These are phyloP conservation scores for Naganishia vaughanmartiniae DNA, from an alignment of 768 basidiomycete genomes.

Conservation along the genomic window DNA sequence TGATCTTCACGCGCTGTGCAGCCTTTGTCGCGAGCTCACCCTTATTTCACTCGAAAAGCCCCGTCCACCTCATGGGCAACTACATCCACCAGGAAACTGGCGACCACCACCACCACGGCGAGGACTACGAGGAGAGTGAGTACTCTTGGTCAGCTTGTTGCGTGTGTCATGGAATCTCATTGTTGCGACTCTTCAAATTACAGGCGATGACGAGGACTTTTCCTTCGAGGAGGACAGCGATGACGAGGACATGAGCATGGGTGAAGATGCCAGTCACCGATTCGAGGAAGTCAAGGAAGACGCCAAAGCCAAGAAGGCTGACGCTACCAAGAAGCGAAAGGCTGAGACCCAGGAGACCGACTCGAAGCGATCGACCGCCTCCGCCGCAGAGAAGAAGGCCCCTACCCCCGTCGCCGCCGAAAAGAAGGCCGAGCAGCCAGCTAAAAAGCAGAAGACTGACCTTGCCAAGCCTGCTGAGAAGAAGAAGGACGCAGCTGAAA, in stretches of 20 bases:
- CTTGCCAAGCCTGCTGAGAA: conserved; percentile 40
- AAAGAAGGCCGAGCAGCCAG: conserved; percentile 35
- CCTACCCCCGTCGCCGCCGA: conserved; percentile 42
- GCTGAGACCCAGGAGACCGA: conserved; percentile 64
- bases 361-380: conserved; percentile 37
- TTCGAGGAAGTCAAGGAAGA: conserved; percentile 67
- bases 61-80: conserved; percentile 77
- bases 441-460: conserved; percentile 34
- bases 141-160: conserved; percentile 50
- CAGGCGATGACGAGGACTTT: conserved; percentile 33
- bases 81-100: conserved; percentile 60
- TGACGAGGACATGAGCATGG: conserved; percentile 38
- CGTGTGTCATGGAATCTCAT: background rate
- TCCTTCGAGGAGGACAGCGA: conserved; percentile 54
- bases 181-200: background rate
- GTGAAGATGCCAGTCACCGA: conserved; percentile 56
- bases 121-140: conserved; percentile 64
- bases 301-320: conserved; percentile 46
- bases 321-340: conserved; percentile 61
- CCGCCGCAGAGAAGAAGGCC: conserved; percentile 57
- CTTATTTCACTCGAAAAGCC: conserved; percentile 36
- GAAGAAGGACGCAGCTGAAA: conserved; percentile 47
- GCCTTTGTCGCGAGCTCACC: background rate
- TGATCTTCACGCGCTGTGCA: conserved; percentile 3
- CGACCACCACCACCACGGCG: conserved; percentile 66